Evolutionary conservation across 257 asterid genomes (phyloP), one percentile per base, ranked within the genome.

Genomic region (Ophiorrhiza pumila): DNA sequence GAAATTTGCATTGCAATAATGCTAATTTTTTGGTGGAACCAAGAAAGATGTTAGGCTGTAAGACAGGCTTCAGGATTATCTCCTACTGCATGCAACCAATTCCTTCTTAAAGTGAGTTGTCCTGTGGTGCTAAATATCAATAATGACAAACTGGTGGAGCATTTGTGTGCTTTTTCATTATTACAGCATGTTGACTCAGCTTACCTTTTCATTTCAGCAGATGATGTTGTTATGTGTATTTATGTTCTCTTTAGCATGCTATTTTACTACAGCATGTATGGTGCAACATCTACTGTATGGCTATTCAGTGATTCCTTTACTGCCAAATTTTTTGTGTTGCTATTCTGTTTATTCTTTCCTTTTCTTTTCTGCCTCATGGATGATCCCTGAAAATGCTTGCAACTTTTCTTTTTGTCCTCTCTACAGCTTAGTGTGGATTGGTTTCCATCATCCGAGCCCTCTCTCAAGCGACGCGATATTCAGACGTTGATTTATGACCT

Each of bases 401-500:
- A 74, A 55, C 72, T 34, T 23, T 29, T 49, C 70, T 45, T 56
- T 34, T 35, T 72, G 18, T 55, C 43, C 23, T 47, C 67, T 72
- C 83, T 84, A 52, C 95, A 87, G 96, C 96, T 88, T 65, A 85
- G 79, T 71, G 74, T 75, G 12, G 85, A 85, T 82, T 94, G 99
- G 99, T 94, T 94, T 77, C 96, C 89, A 34, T 84, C 95, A 27
- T 78, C 79, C 55, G 99, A 91, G 76, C 96, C 97, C 80, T 91
- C 91, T 23, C 53, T 86, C 65, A 94, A 91, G 79, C 86, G 99
- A 57, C 80, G 83, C 74, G 86, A 69, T 62, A 85, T 94, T 56
- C 92, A 88, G 82, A 86, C 83, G 79, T 77, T 94, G 82, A 88
- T 94, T 76, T 78, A 79, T 74, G 79, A 75, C 74, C 91, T 94